These are phyloP conservation scores for Scheffersomyces spartinae DNA, from an alignment of 805 yeast species.

Conservation along the genomic window DNA sequence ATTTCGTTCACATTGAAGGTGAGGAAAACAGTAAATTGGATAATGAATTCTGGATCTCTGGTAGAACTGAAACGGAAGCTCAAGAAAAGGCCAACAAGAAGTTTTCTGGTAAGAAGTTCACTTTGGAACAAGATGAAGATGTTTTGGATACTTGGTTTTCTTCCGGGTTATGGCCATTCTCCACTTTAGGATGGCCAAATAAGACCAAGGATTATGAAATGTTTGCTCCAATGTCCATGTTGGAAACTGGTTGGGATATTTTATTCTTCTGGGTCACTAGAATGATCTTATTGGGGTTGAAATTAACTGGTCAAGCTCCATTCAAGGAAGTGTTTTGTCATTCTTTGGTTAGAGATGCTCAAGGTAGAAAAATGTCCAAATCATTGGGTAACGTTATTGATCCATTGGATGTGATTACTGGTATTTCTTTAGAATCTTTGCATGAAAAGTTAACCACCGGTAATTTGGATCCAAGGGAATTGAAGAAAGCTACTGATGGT, in stretches of 20 bases:
- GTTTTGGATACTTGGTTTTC: slow-evolving; percentile 99
- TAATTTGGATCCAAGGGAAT: slow-evolving; percentile 82
- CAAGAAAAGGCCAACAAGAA: slow-evolving; percentile 62
- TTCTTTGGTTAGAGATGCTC: slow-evolving; percentile 96
- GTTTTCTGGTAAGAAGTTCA: slow-evolving; percentile 60
- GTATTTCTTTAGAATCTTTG: slow-evolving; percentile 69
- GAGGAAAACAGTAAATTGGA: slow-evolving; percentile 49
- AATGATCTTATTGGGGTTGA: slow-evolving; percentile 86
- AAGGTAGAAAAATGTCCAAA: slow-evolving; percentile 98
- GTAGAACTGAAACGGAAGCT: slow-evolving; percentile 76
- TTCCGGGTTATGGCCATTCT: slow-evolving; percentile 95
- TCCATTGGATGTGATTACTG: slow-evolving; percentile 87
- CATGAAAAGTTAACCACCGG: slow-evolving; percentile 71
- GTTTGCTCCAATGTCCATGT: slow-evolving; percentile 84
- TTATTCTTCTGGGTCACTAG: slow-evolving; percentile 98
- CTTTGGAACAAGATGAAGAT: slow-evolving; percentile 92
- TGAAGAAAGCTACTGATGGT: slow-evolving; percentile 78
- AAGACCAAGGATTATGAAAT: slow-evolving; percentile 58
- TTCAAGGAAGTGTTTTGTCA: slow-evolving; percentile 97
- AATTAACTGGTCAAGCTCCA: slow-evolving; percentile 84
- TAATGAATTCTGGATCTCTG: slow-evolving; percentile 84
- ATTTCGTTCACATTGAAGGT: slow-evolving; percentile 76
- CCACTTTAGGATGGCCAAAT: slow-evolving; percentile 94
- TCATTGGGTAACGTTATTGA: slow-evolving; percentile 94
- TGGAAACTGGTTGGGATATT: slow-evolving; percentile 99